These are phyloP conservation scores for Yamadazyma triangularis DNA, from an alignment of 1,139 yeast genomes.

Conservation along the genomic window DNA sequence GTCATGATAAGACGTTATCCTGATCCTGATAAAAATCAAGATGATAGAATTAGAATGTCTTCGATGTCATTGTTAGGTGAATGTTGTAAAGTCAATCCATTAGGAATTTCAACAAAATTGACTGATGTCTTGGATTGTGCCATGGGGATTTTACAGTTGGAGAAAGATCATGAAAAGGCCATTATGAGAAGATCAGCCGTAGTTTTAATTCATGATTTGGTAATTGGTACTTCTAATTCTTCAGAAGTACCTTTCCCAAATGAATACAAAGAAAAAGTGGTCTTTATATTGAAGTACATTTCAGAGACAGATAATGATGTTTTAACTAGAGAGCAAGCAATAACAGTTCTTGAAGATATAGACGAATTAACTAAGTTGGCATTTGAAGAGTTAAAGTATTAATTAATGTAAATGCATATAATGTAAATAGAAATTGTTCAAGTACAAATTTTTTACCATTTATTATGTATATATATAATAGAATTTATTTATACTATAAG, in stretches of 20 bases:
- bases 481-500: constrained; percentile 1
- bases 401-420: background rate
- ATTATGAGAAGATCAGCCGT: constrained; percentile 74
- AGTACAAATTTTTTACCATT: background rate
- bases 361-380: constrained; percentile 26
- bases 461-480: constrained; percentile 1
- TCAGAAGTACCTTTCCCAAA: constrained; percentile 48
- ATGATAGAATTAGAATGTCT: constrained; percentile 72
- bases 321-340: constrained; percentile 57
- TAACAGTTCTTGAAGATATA: constrained; percentile 38
- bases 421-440: too few relatives aligned
- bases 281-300: constrained; percentile 40
- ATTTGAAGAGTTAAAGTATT: constrained; percentile 1
- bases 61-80: constrained; percentile 78
- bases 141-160: constrained; percentile 66
- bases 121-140: constrained; percentile 68
- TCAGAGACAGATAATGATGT: constrained; percentile 49
- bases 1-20: constrained; percentile 30
- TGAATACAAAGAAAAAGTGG: constrained; percentile 39
- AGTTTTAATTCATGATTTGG: constrained; percentile 61
- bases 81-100: constrained; percentile 56
- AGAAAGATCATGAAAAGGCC: constrained; percentile 37
- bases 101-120: constrained; percentile 46
- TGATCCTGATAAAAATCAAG: constrained; percentile 30
- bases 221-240: constrained; percentile 40